Evolutionary conservation across 352 stramenopile genomes (phyloP), one percentile per base, ranked within the genome.

Genomic region (Globisporangium iwayamae): DNA sequence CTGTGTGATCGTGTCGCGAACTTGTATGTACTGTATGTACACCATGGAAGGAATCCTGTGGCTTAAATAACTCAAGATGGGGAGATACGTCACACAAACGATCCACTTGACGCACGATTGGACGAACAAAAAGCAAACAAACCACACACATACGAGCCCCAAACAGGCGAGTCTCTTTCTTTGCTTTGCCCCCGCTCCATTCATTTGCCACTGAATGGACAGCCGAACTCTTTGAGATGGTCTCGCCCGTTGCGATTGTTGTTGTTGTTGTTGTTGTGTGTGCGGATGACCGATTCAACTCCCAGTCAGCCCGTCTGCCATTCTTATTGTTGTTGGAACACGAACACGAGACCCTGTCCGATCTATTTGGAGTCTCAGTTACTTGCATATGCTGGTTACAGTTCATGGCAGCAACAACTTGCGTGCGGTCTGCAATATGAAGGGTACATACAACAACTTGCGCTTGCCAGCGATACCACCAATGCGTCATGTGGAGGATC

Each of bases 51-150:
- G 11, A 41, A 41, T 41, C 18, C 18, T 20, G 43, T 48, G 41
- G 43, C 43, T 43, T 16, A 41, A 41, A 28, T 30, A 28, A 14
- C 41, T 8, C 41, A 22, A 11, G 11, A 54, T 34, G 22, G 48
- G 22, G 46, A 52, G 10, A 32, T 14, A 51, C 28, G 22, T 34
- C 14, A 30, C 30, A 43, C 51, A 56, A 56, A 56, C n/a, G 28
- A 56, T 56, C 51, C 51, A 41, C 16, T 41, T 41, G 51, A 41
- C 51, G 28, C 50, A 7, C 16, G 30, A 39, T 56, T 43, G 51
- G 28, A 56, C 30, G 4, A 9, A 2, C 16, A 8, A 16, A 2
- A 25, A 16, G 9, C 51, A 56, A 56, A 16, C 16, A 20, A 22
- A 18, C 51, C 50, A 36, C 25, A 16, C 30, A 41, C 7, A 30